Evolutionary conservation across 192 early-diverging fungal genomes (phyloP).

Genomic region (Podila minutissima): DNA sequence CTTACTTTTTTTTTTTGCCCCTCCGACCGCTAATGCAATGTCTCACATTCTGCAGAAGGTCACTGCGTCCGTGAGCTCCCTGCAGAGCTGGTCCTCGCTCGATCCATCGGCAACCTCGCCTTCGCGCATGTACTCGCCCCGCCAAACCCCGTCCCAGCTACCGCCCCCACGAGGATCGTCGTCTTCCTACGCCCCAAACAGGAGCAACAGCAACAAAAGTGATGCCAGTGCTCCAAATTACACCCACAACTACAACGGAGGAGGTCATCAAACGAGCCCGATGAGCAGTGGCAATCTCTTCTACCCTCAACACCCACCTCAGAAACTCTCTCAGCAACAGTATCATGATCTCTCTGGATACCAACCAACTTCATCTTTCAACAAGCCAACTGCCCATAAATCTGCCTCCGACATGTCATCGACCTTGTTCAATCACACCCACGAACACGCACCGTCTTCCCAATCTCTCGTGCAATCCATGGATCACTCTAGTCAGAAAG

Average conservation of each 20-base stretch:
- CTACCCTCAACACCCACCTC: background rate
- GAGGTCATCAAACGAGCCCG: conserved; percentile 20
- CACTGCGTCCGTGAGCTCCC: conserved; percentile 22
- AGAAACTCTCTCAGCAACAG: conserved; percentile 3
- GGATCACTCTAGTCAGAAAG: conserved; percentile 13
- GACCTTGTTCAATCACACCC: background rate
- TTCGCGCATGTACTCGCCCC: conserved; percentile 7
- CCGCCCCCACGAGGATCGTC: conserved; percentile 25
- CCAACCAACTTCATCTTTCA: conserved; percentile 2
- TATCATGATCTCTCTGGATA: conserved; percentile 4
- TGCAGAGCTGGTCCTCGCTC: conserved; percentile 24
- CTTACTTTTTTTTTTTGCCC: background rate
- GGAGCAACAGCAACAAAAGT: conserved; percentile 35
- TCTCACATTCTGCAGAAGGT: conserved; percentile 15
- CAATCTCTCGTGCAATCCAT: conserved; percentile 16
- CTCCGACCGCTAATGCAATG: too few species aligned
- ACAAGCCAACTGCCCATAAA: too few species aligned
- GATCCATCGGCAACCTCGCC: conserved; percentile 2
- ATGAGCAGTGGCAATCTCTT: conserved; percentile 11
- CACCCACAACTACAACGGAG: background rate
- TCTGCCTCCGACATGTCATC: background rate
- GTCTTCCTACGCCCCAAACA: conserved; percentile 7
- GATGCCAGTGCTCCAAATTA: conserved; percentile 7
- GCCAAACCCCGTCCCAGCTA: background rate
- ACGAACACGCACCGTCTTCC: background rate